Percentiles rank a stretch among this genome's conserved stretches.
These are phyloP conservation scores for Herpotrichia juniperi DNA, from an alignment of 2,329 filamentous ascomycete genomes.

Conservation along the genomic window DNA sequence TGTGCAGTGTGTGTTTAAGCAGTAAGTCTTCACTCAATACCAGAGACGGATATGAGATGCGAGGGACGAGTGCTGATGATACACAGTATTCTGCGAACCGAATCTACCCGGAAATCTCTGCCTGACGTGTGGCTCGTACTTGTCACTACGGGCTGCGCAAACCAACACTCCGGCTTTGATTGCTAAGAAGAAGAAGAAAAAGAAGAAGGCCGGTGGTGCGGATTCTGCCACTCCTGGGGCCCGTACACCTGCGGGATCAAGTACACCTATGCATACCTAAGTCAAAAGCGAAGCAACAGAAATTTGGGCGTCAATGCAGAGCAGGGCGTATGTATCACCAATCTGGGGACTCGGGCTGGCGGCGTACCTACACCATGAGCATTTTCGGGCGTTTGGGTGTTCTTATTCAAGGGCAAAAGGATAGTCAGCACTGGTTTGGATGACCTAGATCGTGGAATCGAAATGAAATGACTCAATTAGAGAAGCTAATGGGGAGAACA, in stretches of 20 bases:
- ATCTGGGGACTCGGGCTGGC: not conserved
- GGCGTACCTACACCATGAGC: not conserved
- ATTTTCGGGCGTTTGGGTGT: not conserved
- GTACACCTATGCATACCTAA: slow-evolving; percentile 40
- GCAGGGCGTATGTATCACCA: not conserved
- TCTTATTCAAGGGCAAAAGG: not conserved
- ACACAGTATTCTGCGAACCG: slow-evolving; percentile 44
- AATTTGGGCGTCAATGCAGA: not conserved
- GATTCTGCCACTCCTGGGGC: slow-evolving; percentile 43
- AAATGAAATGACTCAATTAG: too few relatives aligned
- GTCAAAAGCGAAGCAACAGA: not conserved
- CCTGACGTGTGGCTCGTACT: slow-evolving; percentile 46
- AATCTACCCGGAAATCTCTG: slow-evolving; percentile 41
- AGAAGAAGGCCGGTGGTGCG: slow-evolving; percentile 37
- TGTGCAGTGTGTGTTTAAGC: slow-evolving; percentile 94
- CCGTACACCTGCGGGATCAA: slow-evolving; percentile 37
- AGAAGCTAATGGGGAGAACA: not conserved
- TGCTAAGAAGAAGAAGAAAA: slow-evolving; percentile 48
- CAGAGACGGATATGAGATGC: not conserved
- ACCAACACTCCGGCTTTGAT: slow-evolving; percentile 43
- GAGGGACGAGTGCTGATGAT: slow-evolving; percentile 16
- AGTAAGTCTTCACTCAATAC: slow-evolving; percentile 55
- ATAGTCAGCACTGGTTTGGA: not conserved
- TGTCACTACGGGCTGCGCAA: slow-evolving; percentile 42
- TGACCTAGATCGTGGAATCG: not conserved